A percentile compares a stretch with the other conserved stretches of the same genome.
These are phyloP conservation scores for Oxyria digyna DNA, from an alignment of 148 eudicot genomes.

Conservation along the genomic window DNA sequence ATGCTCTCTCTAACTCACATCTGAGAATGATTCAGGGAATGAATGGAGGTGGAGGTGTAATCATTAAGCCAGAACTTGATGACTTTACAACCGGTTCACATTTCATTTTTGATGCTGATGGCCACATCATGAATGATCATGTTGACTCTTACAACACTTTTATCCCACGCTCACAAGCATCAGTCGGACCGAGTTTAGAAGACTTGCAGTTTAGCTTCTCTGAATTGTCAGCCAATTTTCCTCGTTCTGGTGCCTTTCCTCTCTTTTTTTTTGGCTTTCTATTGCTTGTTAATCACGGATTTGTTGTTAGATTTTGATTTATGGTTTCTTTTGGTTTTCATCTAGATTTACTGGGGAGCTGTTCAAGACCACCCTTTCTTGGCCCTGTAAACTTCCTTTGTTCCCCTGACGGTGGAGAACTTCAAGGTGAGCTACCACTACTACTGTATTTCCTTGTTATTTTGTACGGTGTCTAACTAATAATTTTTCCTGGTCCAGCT, in stretches of 20 bases:
- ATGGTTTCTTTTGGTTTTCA: neutral
- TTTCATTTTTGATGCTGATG: neutral
- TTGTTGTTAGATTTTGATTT: neutral
- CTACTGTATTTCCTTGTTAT: neutral
- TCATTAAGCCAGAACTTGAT: slow-evolving; percentile 9
- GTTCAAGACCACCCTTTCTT: slow-evolving; percentile 8
- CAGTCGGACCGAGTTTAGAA: slow-evolving; percentile 6
- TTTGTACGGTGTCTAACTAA: neutral
- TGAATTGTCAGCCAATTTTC: slow-evolving; percentile 6
- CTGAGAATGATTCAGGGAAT: slow-evolving; percentile 8
- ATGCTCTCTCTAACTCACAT: slow-evolving; percentile 5
- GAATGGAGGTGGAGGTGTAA: slow-evolving; percentile 1
- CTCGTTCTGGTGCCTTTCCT: neutral
- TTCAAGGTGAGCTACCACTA: slow-evolving; percentile 5
- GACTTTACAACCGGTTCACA: slow-evolving; percentile 1
- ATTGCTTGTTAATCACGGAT: neutral
- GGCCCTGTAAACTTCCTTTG: neutral
- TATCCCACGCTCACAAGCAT: neutral
- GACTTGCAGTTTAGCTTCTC: slow-evolving; percentile 7
- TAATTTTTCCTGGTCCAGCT: neutral
- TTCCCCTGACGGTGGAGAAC: slow-evolving; percentile 1
- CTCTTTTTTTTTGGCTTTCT: neutral
- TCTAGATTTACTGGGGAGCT: slow-evolving; percentile 8
- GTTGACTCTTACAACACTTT: neutral
- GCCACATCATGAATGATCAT: neutral